A percentile compares a stretch with the other conserved stretches of the same genome.
These are phyloP conservation scores for Arthroderma sp. DNA, from an alignment of 2,329 filamentous ascomycete genomes.

Conservation along the genomic window DNA sequence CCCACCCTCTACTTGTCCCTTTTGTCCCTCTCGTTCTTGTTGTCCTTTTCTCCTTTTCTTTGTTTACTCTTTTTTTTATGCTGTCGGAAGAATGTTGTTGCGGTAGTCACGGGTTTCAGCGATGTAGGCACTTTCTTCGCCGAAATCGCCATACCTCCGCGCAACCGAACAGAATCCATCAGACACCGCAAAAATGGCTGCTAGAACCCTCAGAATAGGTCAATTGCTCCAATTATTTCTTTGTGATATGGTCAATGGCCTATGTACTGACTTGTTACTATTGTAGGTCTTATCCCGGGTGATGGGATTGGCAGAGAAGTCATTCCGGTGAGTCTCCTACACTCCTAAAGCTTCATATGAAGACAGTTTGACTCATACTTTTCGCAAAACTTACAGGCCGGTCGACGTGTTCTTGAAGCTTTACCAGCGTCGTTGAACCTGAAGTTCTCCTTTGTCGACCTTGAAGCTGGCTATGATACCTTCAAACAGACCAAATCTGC, in stretches of 20 bases:
- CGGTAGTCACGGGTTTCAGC: no score
- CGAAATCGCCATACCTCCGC: no score
- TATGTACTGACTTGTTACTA: constrained; percentile 5
- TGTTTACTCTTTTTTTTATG: no score
- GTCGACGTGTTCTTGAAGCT: constrained; percentile 80
- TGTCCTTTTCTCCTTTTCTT: no score
- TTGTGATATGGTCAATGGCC: background rate
- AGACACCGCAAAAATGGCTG: constrained; percentile 38
- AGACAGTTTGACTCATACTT: background rate
- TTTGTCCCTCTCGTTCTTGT: no score
- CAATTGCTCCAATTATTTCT: constrained; percentile 17
- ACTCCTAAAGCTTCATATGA: constrained; percentile 1
- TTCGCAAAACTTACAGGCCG: constrained; percentile 38
- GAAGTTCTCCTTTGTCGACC: constrained; percentile 87
- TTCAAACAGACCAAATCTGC: constrained; percentile 84
- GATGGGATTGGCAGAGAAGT: constrained; percentile 98
- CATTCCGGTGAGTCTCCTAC: constrained; percentile 52
- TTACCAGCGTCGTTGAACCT: constrained; percentile 81
- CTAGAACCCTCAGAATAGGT: constrained; percentile 57
- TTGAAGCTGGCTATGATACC: constrained; percentile 83
- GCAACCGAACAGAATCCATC: no score
- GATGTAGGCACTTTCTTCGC: no score
- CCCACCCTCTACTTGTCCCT: no score
- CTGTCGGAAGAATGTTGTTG: no score
- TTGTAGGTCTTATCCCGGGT: constrained; percentile 78